These are phyloP conservation scores for Sedum album DNA, from an alignment of 164 flowering plant species.

Conservation along the genomic window DNA sequence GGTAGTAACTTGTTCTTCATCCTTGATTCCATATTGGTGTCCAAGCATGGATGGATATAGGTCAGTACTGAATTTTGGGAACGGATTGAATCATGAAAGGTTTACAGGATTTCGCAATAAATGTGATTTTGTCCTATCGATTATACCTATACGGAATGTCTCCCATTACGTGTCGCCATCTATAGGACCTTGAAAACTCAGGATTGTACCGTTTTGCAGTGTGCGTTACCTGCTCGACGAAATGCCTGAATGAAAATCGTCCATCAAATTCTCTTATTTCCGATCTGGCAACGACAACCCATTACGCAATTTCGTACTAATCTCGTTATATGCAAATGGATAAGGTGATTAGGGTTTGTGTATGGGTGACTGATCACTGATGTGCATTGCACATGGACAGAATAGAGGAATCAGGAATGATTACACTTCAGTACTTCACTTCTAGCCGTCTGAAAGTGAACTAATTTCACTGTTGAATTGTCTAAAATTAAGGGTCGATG, in stretches of 20 bases:
- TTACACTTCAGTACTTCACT: background rate
- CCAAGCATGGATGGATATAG: background rate
- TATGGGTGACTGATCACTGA: background rate
- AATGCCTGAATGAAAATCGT: background rate
- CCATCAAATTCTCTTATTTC: background rate
- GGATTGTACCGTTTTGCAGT: background rate
- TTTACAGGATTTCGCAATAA: background rate
- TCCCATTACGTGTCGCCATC: background rate
- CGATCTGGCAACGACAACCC: background rate
- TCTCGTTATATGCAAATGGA: background rate
- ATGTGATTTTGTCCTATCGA: background rate
- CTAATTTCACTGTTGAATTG: background rate
- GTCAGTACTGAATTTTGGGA: background rate
- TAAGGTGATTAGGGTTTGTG: background rate
- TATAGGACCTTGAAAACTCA: background rate
- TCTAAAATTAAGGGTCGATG: background rate
- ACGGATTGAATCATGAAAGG: background rate
- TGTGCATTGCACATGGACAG: background rate
- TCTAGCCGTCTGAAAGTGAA: background rate
- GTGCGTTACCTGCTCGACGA: constrained; percentile 2
- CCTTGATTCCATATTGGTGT: background rate
- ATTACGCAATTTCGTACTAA: background rate
- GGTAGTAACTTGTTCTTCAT: background rate
- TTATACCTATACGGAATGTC: background rate
- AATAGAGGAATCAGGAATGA: background rate